Percentiles rank a stretch among this genome's conserved stretches.
Evolutionary conservation across 768 basidiomycete genomes (phyloP).

Genomic region (Leccinum truebloodii): DNA sequence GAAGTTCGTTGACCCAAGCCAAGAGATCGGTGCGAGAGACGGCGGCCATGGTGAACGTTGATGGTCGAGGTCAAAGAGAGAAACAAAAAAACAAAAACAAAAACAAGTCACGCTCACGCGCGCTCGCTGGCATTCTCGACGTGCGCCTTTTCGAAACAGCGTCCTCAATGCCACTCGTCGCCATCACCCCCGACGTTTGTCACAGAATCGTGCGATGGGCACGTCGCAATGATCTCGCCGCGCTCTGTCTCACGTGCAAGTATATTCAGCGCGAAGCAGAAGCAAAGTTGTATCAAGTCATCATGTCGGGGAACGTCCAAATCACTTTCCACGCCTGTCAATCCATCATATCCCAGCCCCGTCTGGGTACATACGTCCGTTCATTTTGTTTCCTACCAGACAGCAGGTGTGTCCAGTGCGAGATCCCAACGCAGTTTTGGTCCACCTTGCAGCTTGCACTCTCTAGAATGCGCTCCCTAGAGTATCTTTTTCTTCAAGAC

Average conservation of each 20-base stretch:
- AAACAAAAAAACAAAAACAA: not conserved
- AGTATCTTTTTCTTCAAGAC: slow-evolving; percentile 45
- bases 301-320: slow-evolving; percentile 41
- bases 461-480: slow-evolving; percentile 44
- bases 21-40: slow-evolving; percentile 83
- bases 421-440: slow-evolving; percentile 44
- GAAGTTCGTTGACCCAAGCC: slow-evolving; percentile 91
- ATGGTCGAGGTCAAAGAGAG: slow-evolving; percentile 4
- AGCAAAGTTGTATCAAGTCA: slow-evolving; percentile 42
- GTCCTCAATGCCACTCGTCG: slow-evolving; percentile 17
- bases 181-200: slow-evolving; percentile 46
- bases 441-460: slow-evolving; percentile 42
- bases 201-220: slow-evolving; percentile 41
- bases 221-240: slow-evolving; percentile 38
- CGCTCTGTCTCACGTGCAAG: slow-evolving; percentile 48
- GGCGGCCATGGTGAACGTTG: slow-evolving; percentile 49
- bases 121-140: not conserved
- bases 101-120: not conserved
- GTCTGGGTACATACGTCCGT: slow-evolving; percentile 44
- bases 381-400: slow-evolving; percentile 44
- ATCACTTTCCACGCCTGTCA: slow-evolving; percentile 39
- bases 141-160: not conserved
- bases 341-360: slow-evolving; percentile 36
- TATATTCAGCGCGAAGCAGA: slow-evolving; percentile 51
- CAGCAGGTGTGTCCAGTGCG: slow-evolving; percentile 25